Base-by-base conservation (phyloP, 164 flowering plant genomes). In the Liriodendron chinense region DNA sequence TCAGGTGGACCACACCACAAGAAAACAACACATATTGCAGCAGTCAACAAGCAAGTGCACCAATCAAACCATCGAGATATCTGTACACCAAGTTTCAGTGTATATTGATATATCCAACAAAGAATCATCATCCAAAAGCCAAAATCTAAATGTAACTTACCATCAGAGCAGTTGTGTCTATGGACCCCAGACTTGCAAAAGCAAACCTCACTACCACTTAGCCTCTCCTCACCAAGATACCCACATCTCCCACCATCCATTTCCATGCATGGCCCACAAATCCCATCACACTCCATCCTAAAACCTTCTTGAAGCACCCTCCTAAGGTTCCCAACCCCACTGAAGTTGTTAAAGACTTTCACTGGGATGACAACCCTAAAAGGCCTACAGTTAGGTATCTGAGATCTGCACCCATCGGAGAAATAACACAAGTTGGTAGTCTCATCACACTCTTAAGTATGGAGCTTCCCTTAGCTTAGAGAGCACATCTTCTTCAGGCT, bases 131-230 rank as follows among this genome's bases (percentile, higher is more conserved):
- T 34, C 5, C 43, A 34, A 34, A 34, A 34, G 43, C 43, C 43
- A 34, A 3, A 7, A 34, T 34, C 43, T 34, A 34, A 34, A 34
- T 16, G 47, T 9, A 14, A 65, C 69, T 48, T 64, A 73, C 75
- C 75, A 73, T 73, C 69, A 3, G 72, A 49, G 69, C 75, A 73
- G 34, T 73, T 73, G 57, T 65, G 59, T 16, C 26, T 73, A 24
- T 73, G 75, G 14, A 65, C 62, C 28, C 75, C 69, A 23, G 67
- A 53, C 10, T 20, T 22, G 16, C 75, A 73, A 26, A 73, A 73
- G 23, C 75, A 73, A 22, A 64, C 9, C 23, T 22, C 22, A 7
- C 22, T 22, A 61, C 22, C 64, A 34, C 0, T 34, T 23, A 8
- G 21, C 61, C 28, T 50, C 24, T 50, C 28, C 59, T 59, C 49